Conservation (phyloP, 2,329 filamentous ascomycete genomes). For the Monosporascus sp. region DNA sequence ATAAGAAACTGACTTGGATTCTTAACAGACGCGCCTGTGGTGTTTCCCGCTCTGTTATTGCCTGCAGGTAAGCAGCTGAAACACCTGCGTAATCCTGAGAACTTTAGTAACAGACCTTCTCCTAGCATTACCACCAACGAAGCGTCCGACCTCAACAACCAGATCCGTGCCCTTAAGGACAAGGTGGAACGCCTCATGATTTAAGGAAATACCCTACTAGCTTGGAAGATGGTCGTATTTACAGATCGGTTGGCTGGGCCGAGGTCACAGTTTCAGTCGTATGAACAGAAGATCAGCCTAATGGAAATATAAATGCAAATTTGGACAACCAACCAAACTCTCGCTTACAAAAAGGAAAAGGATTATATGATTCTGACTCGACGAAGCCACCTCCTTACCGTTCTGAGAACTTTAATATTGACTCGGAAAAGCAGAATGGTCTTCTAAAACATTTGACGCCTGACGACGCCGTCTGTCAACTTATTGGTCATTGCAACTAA, state of each 20-base stretch:
- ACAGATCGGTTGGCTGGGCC: background rate
- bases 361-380: too few relatives aligned
- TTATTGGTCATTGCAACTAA: too few relatives aligned
- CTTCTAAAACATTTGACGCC: too few relatives aligned
- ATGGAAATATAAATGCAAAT: conserved; percentile 5
- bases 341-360: too few relatives aligned
- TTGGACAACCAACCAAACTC: background rate
- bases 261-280: background rate
- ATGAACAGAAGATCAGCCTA: background rate
- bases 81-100: background rate
- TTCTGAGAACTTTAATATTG: too few relatives aligned
- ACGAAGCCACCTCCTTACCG: too few relatives aligned
- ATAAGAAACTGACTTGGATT: background rate
- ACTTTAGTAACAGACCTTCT: background rate
- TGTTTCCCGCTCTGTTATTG: conserved; percentile 83
- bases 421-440: too few relatives aligned
- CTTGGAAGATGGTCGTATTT: background rate
- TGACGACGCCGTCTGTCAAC: too few relatives aligned
- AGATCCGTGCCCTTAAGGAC: conserved; percentile 85
- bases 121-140: conserved; percentile 80
- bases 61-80: conserved; percentile 43
- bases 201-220: conserved; percentile 40
- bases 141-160: conserved; percentile 76
- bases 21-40: conserved; percentile 67
- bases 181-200: conserved; percentile 96